Evolutionary conservation across 2,329 filamentous ascomycete genomes (phyloP).

Genomic region (Chalaropsis ovoidea): DNA sequence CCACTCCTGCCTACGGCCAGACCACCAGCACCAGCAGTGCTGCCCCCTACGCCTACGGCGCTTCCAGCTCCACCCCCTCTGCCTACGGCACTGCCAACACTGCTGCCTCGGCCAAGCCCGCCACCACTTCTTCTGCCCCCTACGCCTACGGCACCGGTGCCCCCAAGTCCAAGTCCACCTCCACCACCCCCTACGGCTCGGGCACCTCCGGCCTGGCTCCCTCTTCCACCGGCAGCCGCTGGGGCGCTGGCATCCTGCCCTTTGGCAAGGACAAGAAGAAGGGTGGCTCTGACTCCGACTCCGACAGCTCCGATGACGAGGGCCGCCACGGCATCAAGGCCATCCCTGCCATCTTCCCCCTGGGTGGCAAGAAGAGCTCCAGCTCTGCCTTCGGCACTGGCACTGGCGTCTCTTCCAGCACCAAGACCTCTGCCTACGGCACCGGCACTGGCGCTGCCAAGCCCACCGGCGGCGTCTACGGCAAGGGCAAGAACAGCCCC

Average conservation of each 20-base stretch:
- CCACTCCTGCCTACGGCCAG: neutral
- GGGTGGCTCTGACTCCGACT: slow-evolving; percentile 8
- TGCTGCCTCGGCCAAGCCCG: neutral
- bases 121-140: neutral
- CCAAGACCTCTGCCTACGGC: neutral
- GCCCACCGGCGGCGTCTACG: neutral
- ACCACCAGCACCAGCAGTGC: slow-evolving; percentile 1
- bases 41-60: neutral
- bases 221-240: neutral
- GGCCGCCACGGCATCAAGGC: neutral
- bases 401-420: neutral
- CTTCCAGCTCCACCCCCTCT: neutral
- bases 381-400: slow-evolving; percentile 2
- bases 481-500: slow-evolving; percentile 7
- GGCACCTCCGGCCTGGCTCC: no score
- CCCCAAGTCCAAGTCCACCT: slow-evolving; percentile 7
- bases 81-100: slow-evolving; percentile 2
- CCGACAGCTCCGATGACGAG: slow-evolving; percentile 15
- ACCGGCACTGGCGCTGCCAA: neutral
- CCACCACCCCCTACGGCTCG: no score
- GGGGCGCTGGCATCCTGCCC: neutral
- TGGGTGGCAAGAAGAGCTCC: neutral
- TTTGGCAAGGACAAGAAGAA: slow-evolving; percentile 14
- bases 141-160: slow-evolving; percentile 2
- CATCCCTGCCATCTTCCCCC: neutral